Evolutionary conservation across 179 eudicot genomes (phyloP), one percentile per base, ranked within the genome.

Genomic region (Vitellaria paradoxa): DNA sequence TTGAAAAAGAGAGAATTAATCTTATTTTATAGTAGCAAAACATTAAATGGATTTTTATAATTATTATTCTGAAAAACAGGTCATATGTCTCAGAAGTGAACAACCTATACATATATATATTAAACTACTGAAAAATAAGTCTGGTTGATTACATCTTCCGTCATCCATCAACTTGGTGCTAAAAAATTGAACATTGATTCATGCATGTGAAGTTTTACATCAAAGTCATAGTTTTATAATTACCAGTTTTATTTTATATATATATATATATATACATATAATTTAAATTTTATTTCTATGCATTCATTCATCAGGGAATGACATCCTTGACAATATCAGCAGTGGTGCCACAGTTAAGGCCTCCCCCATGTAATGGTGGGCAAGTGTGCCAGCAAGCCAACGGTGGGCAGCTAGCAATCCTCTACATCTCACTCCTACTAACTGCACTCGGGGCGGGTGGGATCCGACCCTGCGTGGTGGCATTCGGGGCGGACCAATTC

Each of bases 401-500:
- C 59, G 75, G 70, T 5, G 70, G 87, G 63, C 95, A 91, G 57
- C 81, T 82, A 30, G 85, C 86, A 73, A 73, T 86, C 61, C 83
- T 91, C 66, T 91, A 89, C 80, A 63, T 74, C 30, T 70, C 86
- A 0, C 81, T 86, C 63, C 81, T 83, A 18, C 81, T 83, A 49
- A 69, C 70, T 0, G 92, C 94, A 4, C 6, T 90, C 6, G 94
- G 94, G 40, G 83, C 92, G 45, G 94, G 94, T 0, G 94, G 94
- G 79, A 83, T 83, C 81, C 87, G 94, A 66, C 92, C 94, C 69
- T 90, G 94, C 26, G 87, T 89, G 8, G 94, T 82, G 62, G 91
- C 91, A 55, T 90, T 89, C 46, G 94, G 92, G 70, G 94, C 92
- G 18, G 92, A 90, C 60, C 94, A 90, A 42, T 86, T 89, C 45